Conservation (phyloP, 495 filamentous ascomycete genomes). For the Penicillium turbatum region DNA sequence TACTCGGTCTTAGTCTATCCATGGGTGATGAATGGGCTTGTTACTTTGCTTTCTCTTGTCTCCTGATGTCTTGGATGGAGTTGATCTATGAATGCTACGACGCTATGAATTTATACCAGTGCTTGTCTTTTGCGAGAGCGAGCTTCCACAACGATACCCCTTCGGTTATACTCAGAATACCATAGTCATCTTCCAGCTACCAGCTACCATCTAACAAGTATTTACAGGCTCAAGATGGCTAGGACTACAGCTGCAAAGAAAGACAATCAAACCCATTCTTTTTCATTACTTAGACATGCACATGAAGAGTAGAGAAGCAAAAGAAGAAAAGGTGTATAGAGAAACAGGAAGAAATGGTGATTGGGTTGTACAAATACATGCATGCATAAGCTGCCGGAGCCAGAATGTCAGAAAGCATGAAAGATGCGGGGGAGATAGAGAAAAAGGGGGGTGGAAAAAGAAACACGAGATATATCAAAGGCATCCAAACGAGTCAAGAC, state of each 20-base stretch:
- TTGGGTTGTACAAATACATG: conserved; percentile 45
- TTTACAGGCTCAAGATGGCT: background rate
- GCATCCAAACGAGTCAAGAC: background rate
- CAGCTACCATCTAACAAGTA: too few relatives aligned
- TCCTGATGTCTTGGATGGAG: background rate
- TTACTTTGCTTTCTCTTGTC: background rate
- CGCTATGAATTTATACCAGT: too few relatives aligned
- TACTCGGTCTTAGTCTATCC: conserved; percentile 1
- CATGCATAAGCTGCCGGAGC: conserved; percentile 42
- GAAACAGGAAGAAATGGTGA: conserved; percentile 23
- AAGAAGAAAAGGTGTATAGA: conserved; percentile 21
- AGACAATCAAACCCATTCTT: conserved; percentile 11
- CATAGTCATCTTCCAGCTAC: background rate
- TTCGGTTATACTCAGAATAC: background rate
- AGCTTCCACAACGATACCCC: conserved; percentile 1
- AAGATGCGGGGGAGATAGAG: conserved; percentile 22
- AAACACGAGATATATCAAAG: conserved; percentile 15
- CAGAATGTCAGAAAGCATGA: conserved; percentile 28
- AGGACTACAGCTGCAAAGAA: background rate
- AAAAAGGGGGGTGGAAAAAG: conserved; percentile 2
- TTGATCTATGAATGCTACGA: background rate
- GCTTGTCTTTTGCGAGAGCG: background rate
- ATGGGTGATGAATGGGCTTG: background rate
- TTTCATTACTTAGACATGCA: conserved; percentile 35
- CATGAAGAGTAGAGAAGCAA: conserved; percentile 25